Conservation (phyloP, 371 early-diverging fungal genomes). For the Enterocytospora artemiae region DNA sequence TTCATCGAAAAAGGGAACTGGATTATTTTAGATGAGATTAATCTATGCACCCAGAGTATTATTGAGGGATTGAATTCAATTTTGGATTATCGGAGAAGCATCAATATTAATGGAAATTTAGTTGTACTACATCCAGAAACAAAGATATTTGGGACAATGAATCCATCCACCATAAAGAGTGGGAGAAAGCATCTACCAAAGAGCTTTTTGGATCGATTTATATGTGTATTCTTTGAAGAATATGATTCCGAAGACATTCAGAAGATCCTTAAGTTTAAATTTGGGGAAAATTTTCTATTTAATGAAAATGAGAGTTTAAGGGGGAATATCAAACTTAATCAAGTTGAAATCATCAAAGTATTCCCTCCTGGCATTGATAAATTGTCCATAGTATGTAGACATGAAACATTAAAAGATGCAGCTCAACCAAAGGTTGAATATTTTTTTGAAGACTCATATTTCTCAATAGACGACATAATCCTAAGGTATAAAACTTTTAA, state of each 20-base stretch:
- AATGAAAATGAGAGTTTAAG: constrained; percentile 17
- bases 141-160: constrained; percentile 87
- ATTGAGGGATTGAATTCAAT: constrained; percentile 96
- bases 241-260: constrained; percentile 42
- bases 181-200: constrained; percentile 94
- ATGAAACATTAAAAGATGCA: not conserved
- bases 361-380: not conserved
- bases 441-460: not conserved
- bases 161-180: constrained; percentile 85
- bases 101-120: constrained; percentile 78
- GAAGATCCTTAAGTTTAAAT: constrained; percentile 35
- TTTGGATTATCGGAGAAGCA: constrained; percentile 86
- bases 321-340: constrained; percentile 36
- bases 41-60: constrained; percentile 93
- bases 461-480: not conserved
- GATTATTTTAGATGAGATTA: constrained; percentile 96
- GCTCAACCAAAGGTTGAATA: not conserved
- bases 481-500: not conserved
- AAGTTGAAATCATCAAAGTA: not conserved
- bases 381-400: not conserved
- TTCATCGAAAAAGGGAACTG: constrained; percentile 87
- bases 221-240: constrained; percentile 73
- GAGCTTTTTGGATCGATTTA: constrained; percentile 91
- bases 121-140: constrained; percentile 64
- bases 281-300: constrained; percentile 4